Conservation (phyloP, 2,329 filamentous ascomycete species). For the Aspergillus sclerotialis region DNA sequence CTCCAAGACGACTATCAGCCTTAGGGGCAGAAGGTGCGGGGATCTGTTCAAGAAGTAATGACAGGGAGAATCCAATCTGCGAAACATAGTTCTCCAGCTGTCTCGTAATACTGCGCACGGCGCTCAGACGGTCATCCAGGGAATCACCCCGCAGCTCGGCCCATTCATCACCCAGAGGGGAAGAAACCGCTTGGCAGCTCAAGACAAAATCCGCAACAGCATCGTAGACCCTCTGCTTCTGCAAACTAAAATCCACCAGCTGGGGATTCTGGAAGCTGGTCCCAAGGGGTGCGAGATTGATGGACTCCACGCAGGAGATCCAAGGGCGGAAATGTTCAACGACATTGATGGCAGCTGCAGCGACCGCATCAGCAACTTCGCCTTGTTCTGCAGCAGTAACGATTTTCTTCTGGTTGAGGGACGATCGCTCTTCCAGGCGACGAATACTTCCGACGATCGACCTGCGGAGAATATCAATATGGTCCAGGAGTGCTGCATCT, state of each 20-base stretch:
- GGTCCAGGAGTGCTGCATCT: conserved; percentile 70
- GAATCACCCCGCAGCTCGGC: conserved; percentile 84
- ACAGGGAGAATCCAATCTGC: conserved; percentile 80
- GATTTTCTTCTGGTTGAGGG: conserved; percentile 74
- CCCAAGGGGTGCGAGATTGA: conserved; percentile 74
- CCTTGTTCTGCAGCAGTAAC: conserved; percentile 72
- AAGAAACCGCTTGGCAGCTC: conserved; percentile 83
- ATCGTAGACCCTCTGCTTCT: conserved; percentile 93
- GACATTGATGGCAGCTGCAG: conserved; percentile 68
- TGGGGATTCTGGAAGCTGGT: conserved; percentile 77
- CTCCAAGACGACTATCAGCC: conserved; percentile 28
- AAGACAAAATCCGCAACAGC: conserved; percentile 83
- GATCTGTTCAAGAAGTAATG: conserved; percentile 77
- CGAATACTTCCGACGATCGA: conserved; percentile 80
- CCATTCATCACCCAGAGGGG: conserved; percentile 92
- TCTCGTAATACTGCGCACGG: conserved; percentile 68
- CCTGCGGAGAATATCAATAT: conserved; percentile 77
- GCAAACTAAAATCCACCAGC: conserved; percentile 75
- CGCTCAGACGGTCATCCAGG: conserved; percentile 75
- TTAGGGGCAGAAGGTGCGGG: conserved; percentile 46
- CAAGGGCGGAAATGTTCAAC: conserved; percentile 86
- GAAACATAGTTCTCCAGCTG: conserved; percentile 81
- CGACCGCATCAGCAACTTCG: conserved; percentile 74
- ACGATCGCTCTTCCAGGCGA: conserved; percentile 76
- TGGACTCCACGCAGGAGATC: conserved; percentile 83